Evolutionary conservation across 139 green algal genomes (phyloP), one percentile per base, ranked within the genome.

Genomic region (Chara braunii): DNA sequence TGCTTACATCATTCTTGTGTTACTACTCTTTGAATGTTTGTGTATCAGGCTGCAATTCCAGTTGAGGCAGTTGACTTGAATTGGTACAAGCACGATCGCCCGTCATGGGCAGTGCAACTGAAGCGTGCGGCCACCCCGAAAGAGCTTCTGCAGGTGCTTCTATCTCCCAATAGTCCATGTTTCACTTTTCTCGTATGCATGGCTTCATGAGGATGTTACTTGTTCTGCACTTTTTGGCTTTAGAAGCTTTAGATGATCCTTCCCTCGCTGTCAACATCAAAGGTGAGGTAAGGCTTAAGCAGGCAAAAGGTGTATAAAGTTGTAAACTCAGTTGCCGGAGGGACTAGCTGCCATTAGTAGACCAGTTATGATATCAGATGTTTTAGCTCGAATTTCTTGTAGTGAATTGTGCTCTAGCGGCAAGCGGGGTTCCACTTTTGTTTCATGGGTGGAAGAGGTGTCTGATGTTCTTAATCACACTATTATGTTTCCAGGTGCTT

Each of bases 31-130:
- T n/a, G n/a, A n/a, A n/a, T n/a, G n/a, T n/a, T n/a, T n/a, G n/a
- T 48, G 40, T 48, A 18, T 18, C 60, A 69, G 60, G 26, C 29
- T 35, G 44, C 60, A 26, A 7, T 69, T 3, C 60, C 60, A 11
- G 23, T 18, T 7, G 60, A 69, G 43, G 44, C 44, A 24, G 60
- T 69, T 23, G n/a, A 69, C 22, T n/a, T 6, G 30, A 36, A 43
- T 44, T 69, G 60, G 60, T 64, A 64, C 44, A 48, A 69, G 11
- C 3, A 11, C 22, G n/a, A 56, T 1, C 26, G 26, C 9, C 58
- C 35, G 1, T 28, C 37, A 4, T 89, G 80, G 76, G 37, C 34
- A 29, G 54, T 54, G 4, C 37, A 43, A 9, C 71, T 90, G 34
- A 45, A 64, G 36, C 31, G 24, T 1, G 82, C 82, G 0, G 9